These are phyloP conservation scores for Solanum piurae DNA, from an alignment of 257 asterid species.

Conservation along the genomic window DNA sequence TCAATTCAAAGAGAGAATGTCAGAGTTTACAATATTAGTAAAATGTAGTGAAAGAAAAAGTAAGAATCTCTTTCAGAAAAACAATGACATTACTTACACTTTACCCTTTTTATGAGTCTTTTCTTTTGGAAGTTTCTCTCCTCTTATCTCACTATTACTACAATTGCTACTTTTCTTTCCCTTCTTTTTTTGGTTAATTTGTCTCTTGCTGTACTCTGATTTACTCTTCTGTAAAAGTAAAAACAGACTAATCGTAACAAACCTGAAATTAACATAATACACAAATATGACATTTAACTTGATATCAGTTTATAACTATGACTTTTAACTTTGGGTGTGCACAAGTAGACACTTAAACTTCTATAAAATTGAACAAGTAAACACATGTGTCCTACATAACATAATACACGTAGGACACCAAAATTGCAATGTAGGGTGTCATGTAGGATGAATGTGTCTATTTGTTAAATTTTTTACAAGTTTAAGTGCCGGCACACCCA, in stretches of 20 bases:
- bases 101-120: slow-evolving; percentile 5
- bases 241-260: not conserved
- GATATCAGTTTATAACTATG: fast-evolving
- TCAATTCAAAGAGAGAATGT: slow-evolving; percentile 1
- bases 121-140: slow-evolving; percentile 26
- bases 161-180: not conserved
- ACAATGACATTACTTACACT: slow-evolving; percentile 9
- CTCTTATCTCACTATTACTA: not conserved
- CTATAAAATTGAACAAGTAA: not conserved
- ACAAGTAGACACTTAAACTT: not conserved
- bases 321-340: fast-evolving
- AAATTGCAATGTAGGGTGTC: too few relatives aligned
- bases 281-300: fast-evolving
- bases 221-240: not conserved
- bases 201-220: not conserved
- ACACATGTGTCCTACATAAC: not conserved
- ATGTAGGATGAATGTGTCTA: too few relatives aligned
- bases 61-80: not conserved
- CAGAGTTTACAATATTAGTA: not conserved
- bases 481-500: fast-evolving
- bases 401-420: not conserved
- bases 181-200: not conserved
- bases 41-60: not conserved
- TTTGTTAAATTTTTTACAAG: not conserved
- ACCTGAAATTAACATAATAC: not conserved